phyloP scores from a whole-genome alignment of 1,284 basidiomycete genomes.

The Puccinia coronata region DNA sequence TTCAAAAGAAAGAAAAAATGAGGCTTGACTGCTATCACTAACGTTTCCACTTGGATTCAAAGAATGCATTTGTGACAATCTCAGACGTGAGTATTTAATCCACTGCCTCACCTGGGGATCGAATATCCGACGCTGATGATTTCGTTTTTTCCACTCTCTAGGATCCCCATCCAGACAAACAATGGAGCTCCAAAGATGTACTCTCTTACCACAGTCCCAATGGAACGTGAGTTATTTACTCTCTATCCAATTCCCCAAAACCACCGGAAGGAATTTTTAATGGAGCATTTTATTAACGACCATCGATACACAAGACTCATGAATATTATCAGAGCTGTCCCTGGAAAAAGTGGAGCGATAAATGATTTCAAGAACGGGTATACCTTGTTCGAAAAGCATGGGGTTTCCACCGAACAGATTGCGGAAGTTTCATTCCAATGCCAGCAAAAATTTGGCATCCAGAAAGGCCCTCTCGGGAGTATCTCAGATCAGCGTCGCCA shows the following conservation, averaged over 20 bases:
- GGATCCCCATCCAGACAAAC: conserved; percentile 23
- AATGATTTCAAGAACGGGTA: conserved; percentile 45
- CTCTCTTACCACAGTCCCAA: conserved; percentile 36
- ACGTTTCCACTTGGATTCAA: not conserved
- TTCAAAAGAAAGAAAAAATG: not conserved
- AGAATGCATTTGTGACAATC: conserved; percentile 45
- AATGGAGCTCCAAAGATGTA: conserved; percentile 9
- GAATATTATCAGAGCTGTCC: conserved; percentile 41
- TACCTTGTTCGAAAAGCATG: conserved; percentile 38
- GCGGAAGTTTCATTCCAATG: conserved; percentile 27
- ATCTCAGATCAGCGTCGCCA: not conserved
- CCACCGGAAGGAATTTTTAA: not conserved
- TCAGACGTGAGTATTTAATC: conserved; percentile 31
- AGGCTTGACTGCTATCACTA: not conserved
- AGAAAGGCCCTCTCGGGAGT: not conserved
- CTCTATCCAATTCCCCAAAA: not conserved
- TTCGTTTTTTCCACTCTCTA: not conserved
- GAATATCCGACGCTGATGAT: not conserved
- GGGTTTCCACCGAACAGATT: conserved; percentile 34
- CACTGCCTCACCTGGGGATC: not conserved
- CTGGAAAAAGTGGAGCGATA: conserved; percentile 14
- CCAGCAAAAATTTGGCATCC: conserved; percentile 37
- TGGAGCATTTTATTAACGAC: not conserved
- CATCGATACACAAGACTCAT: conserved; percentile 23
- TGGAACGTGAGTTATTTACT: conserved; percentile 31